Evolutionary conservation across 768 basidiomycete species (phyloP), one percentile per base, ranked within the genome.

Genomic region (Auriscalpium microsporum): DNA sequence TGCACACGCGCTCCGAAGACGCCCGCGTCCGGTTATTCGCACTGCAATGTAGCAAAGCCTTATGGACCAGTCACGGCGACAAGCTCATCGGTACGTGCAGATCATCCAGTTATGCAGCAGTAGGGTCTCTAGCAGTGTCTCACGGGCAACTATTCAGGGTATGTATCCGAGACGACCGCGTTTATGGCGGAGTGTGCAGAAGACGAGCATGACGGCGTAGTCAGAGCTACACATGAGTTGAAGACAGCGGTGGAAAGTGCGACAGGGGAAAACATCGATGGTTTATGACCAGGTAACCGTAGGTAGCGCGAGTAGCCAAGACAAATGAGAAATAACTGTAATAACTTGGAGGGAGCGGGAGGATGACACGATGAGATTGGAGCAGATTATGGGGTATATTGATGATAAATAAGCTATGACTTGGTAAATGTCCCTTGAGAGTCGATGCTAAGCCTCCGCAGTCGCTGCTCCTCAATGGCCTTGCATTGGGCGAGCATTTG

Each of bases 1-100:
- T 95, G 84, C 83, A 90, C 58, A 95, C 93, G 0, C 85, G 94
- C 14, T 86, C 87, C 5, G 94, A 96, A 54, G 85, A 90, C 57
- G 70, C 78, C 2, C 74, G 75, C 17, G 69, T 84, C n/a, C 81
- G 92, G 8, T 66, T 91, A 10, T 77, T 80, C 48, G 90, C 92
- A 1, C 69, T 98, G 48, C 67, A 72, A 8, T 87, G 83, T 60
- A 73, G 86, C 13, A 79, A 81, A 33, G 75, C 75, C n/a, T 66
- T 96, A 34, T 98, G 95, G 95, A 76, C 73, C 19, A 69, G 73
- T 14, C 84, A 88, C 58, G 86, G 91, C 8, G 81, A 80, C 23
- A 89, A 89, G 66, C 73, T 93, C 10, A 71, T 85, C 28, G 84
- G 89, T 87, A 59, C 50, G 80, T 74, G 14, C 33, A 17, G 28